Evolutionary conservation across 2,329 filamentous ascomycete genomes (phyloP).

Genomic region (Penicillium janthinellum): DNA sequence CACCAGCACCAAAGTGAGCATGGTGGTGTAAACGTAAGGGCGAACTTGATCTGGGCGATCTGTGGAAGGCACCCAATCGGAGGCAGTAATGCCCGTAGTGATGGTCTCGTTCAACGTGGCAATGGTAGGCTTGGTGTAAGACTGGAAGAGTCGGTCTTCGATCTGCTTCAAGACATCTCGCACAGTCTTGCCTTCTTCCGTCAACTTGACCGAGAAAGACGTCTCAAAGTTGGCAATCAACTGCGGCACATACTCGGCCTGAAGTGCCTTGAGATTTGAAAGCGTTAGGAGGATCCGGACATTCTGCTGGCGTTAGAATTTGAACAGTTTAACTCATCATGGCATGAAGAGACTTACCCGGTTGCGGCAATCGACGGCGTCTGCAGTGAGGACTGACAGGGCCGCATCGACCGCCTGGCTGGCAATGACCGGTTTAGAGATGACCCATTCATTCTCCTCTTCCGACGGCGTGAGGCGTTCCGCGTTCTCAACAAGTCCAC

Average conservation of each 20-base stretch:
- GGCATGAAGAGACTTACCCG: slow-evolving; percentile 45
- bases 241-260: slow-evolving; percentile 77
- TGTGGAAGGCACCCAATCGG: slow-evolving; percentile 68
- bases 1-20: slow-evolving; percentile 83
- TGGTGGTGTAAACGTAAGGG: slow-evolving; percentile 85
- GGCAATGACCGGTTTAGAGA: slow-evolving; percentile 44
- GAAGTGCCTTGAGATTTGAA: slow-evolving; percentile 84
- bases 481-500: slow-evolving; percentile 95
- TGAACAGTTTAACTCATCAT: not conserved
- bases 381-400: slow-evolving; percentile 48
- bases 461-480: slow-evolving; percentile 71
- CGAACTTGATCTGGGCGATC: slow-evolving; percentile 70
- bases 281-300: slow-evolving; percentile 92
- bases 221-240: slow-evolving; percentile 93
- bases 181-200: slow-evolving; percentile 90
- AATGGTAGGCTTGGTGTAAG: slow-evolving; percentile 80
- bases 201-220: slow-evolving; percentile 89
- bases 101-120: slow-evolving; percentile 70
- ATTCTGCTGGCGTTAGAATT: slow-evolving; percentile 59
- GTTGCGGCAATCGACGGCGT: slow-evolving; percentile 56
- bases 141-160: slow-evolving; percentile 85
- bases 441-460: slow-evolving; percentile 54
- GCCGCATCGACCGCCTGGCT: slow-evolving; percentile 35
- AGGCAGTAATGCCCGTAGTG: slow-evolving; percentile 68
- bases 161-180: slow-evolving; percentile 89